Evolutionary conservation across 2,329 filamentous ascomycete genomes (phyloP).

Genomic region (Colletotrichum acutatum): DNA sequence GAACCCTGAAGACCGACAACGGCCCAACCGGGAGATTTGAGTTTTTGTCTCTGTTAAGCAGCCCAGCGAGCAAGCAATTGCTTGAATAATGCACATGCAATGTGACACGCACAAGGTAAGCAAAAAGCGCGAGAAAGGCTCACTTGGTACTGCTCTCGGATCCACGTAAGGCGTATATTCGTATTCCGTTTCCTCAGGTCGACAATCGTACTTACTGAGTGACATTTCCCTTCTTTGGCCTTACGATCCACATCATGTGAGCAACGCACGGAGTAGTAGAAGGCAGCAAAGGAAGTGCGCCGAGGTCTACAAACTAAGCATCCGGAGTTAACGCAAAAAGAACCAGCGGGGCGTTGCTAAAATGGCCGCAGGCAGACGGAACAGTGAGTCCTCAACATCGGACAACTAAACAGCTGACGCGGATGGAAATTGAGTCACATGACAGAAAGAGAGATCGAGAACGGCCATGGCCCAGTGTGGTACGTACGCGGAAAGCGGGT

Average conservation of each 20-base stretch:
- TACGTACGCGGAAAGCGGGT: background rate
- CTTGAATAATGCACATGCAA: constrained; percentile 12
- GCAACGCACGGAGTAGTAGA: background rate
- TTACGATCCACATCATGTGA: background rate
- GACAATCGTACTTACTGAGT: background rate
- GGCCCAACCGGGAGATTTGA: constrained; percentile 8
- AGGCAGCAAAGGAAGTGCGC: background rate
- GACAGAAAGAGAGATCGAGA: background rate
- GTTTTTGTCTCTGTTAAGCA: constrained; percentile 13
- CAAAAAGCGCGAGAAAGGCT: background rate
- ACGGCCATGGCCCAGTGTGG: background rate
- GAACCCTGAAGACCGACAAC: constrained; percentile 14
- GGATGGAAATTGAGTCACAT: background rate
- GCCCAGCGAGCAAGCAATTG: background rate
- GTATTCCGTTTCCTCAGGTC: background rate
- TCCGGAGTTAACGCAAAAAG: background rate
- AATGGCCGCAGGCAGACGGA: background rate
- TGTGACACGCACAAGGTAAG: background rate
- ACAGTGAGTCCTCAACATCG: background rate
- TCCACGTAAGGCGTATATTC: no score
- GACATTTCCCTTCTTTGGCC: background rate
- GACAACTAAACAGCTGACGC: constrained; percentile 2
- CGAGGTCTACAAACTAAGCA: background rate
- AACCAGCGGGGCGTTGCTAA: background rate
- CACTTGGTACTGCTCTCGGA: no score